These are phyloP conservation scores for Epichloe hybrida DNA, from an alignment of 2,329 filamentous ascomycete species.

Conservation along the genomic window DNA sequence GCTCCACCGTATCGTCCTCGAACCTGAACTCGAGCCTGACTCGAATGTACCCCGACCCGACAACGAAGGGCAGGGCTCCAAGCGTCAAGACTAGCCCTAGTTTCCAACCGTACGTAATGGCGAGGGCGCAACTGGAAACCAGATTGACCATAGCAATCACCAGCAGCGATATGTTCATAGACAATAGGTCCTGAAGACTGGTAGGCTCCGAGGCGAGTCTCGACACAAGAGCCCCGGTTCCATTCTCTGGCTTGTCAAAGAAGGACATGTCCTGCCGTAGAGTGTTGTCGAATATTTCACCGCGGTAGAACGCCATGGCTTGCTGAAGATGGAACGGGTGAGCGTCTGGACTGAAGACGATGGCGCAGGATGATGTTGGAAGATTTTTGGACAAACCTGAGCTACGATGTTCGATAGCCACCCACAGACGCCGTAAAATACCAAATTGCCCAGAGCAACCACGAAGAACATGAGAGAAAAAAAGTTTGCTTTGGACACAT, in stretches of 20 bases:
- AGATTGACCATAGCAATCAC: slow-evolving; percentile 32
- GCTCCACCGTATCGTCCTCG: slow-evolving; percentile 27
- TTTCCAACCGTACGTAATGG: slow-evolving; percentile 34
- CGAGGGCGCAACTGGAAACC: slow-evolving; percentile 29
- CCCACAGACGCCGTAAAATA: slow-evolving; percentile 28
- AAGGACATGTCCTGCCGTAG: slow-evolving; percentile 40
- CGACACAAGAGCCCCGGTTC: slow-evolving; percentile 25
- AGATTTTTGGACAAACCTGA: slow-evolving; percentile 14
- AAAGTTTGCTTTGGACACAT: slow-evolving; percentile 31
- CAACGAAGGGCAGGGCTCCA: slow-evolving; percentile 30
- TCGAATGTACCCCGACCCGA: slow-evolving; percentile 31
- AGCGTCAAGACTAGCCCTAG: slow-evolving; percentile 33
- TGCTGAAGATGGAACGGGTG: slow-evolving; percentile 4
- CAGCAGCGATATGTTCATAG: slow-evolving; percentile 33
- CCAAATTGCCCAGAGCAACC: slow-evolving; percentile 31
- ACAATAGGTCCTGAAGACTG: slow-evolving; percentile 36
- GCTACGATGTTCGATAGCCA: slow-evolving; percentile 24
- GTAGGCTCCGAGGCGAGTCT: slow-evolving; percentile 26
- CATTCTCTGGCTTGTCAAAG: slow-evolving; percentile 25
- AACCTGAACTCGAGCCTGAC: slow-evolving; percentile 35
- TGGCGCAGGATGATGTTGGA: background rate
- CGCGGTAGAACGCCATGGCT: slow-evolving; percentile 22
- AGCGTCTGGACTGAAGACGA: background rate
- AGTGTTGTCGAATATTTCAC: slow-evolving; percentile 33
- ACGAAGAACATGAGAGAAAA: slow-evolving; percentile 44